phyloP scores from a whole-genome alignment of 192 early-diverging fungal species.

The Backusella circina region DNA sequence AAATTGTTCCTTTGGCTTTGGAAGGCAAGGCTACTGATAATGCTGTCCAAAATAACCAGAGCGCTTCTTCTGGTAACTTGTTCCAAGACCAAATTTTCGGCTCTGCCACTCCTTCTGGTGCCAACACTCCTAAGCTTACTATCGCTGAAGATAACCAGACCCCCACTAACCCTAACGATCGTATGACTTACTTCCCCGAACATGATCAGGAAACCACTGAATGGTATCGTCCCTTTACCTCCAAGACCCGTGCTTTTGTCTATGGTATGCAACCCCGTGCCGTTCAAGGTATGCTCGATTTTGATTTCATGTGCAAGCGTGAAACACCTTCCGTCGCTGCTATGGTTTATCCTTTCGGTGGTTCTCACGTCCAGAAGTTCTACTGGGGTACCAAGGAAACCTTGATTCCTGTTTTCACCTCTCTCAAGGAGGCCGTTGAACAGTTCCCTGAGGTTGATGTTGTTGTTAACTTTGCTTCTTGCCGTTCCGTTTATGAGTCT shows the following conservation, averaged over 20 bases:
- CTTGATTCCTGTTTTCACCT: constrained; percentile 89
- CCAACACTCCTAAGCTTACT: constrained; percentile 32
- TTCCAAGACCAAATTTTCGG: constrained; percentile 60
- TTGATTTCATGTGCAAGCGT: constrained; percentile 99
- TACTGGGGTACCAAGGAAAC: constrained; percentile 99
- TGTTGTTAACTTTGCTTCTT: constrained; percentile 98
- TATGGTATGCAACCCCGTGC: constrained; percentile 99
- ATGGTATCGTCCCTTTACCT: constrained; percentile 76
- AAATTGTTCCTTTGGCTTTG: constrained; percentile 94
- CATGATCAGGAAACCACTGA: constrained; percentile 36
- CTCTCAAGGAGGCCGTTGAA: constrained; percentile 76
- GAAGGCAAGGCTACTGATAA: constrained; percentile 55
- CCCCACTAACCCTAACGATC: constrained; percentile 41
- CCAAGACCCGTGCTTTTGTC: constrained; percentile 85
- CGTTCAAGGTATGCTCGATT: constrained; percentile 99
- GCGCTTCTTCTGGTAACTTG: constrained; percentile 51
- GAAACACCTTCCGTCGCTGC: constrained; percentile 88
- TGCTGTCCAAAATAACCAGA: constrained; percentile 34
- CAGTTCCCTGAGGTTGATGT: constrained; percentile 92
- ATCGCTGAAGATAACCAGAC: constrained; percentile 48
- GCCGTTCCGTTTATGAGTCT: constrained; percentile 89
- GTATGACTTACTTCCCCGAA: constrained; percentile 48
- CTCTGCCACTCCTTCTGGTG: constrained; percentile 15
- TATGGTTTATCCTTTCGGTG: constrained; percentile 99
- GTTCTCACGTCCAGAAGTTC: constrained; percentile 98